Conservation (phyloP, 2,329 filamentous ascomycete genomes). For the Colletotrichum sidae region DNA sequence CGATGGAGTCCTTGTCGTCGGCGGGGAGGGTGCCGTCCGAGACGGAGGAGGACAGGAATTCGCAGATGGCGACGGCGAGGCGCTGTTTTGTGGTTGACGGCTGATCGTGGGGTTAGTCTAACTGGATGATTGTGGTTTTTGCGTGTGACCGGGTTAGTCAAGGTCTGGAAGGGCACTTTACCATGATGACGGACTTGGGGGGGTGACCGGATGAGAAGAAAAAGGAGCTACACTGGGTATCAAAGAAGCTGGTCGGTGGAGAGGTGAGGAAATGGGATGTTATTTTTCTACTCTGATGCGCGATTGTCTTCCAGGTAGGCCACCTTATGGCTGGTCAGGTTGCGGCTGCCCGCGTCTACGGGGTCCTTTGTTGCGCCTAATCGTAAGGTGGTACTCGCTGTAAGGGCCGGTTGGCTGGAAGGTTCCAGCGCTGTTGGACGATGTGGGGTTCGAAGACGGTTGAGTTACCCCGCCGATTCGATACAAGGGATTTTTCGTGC, state of each 20-base stretch:
- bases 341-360: constrained; percentile 16
- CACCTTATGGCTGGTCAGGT: constrained; percentile 5
- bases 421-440: constrained; percentile 29
- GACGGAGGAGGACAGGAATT: constrained; percentile 88
- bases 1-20: constrained; percentile 93
- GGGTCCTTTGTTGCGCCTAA: background rate
- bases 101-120: constrained; percentile 40
- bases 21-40: constrained; percentile 88
- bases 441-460: constrained; percentile 25
- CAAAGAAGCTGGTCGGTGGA: constrained; percentile 1
- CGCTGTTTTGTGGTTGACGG: constrained; percentile 75
- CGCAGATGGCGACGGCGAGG: constrained; percentile 95
- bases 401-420: constrained; percentile 35
- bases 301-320: background rate
- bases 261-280: background rate
- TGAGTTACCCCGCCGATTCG: constrained; percentile 29
- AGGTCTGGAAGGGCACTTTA: background rate
- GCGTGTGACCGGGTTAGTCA: no score
- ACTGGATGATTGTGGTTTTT: background rate
- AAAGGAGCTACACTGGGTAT: constrained; percentile 4
- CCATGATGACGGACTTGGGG: constrained; percentile 25
- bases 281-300: constrained; percentile 12
- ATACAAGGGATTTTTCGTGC: no score
- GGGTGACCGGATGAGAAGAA: constrained; percentile 11
- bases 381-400: constrained; percentile 1